A percentile compares a stretch with the other conserved stretches of the same genome.
Conservation (phyloP, 768 basidiomycete genomes). For the Boletus subparvulus region DNA sequence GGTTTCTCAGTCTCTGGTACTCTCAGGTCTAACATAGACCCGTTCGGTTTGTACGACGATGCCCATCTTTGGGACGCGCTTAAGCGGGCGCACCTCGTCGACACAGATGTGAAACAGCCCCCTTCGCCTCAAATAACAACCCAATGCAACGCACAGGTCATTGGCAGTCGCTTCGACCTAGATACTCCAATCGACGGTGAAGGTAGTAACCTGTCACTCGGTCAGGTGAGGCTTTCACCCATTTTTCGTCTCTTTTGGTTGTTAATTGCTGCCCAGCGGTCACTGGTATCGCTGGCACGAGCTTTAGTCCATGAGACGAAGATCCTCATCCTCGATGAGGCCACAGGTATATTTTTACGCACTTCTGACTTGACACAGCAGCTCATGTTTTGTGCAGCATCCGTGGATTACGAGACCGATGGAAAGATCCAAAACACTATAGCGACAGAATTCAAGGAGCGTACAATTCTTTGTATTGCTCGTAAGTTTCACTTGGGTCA, state of each 20-base stretch:
- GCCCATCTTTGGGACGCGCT: conserved; percentile 85
- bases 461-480: conserved; percentile 85
- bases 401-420: conserved; percentile 88
- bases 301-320: conserved; percentile 85
- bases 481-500: conserved; percentile 46
- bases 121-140: conserved; percentile 33
- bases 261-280: conserved; percentile 56
- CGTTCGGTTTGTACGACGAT: conserved; percentile 80
- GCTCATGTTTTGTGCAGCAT: conserved; percentile 43
- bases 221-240: conserved; percentile 30
- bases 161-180: conserved; percentile 64
- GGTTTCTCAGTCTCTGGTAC: conserved; percentile 64
- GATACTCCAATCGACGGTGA: conserved; percentile 86
- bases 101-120: conserved; percentile 35
- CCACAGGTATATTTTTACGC: conserved; percentile 52
- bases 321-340: conserved; percentile 88
- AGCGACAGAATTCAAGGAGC: conserved; percentile 75
- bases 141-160: conserved; percentile 40
- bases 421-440: conserved; percentile 91
- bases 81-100: conserved; percentile 79
- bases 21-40: conserved; percentile 84
- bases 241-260: background rate
- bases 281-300: conserved; percentile 82
- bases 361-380: background rate
- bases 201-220: conserved; percentile 80